Evolutionary conservation across 75 land plant genomes (phyloP), one percentile per base, ranked within the genome.

Genomic region (Pinus albicaulis): DNA sequence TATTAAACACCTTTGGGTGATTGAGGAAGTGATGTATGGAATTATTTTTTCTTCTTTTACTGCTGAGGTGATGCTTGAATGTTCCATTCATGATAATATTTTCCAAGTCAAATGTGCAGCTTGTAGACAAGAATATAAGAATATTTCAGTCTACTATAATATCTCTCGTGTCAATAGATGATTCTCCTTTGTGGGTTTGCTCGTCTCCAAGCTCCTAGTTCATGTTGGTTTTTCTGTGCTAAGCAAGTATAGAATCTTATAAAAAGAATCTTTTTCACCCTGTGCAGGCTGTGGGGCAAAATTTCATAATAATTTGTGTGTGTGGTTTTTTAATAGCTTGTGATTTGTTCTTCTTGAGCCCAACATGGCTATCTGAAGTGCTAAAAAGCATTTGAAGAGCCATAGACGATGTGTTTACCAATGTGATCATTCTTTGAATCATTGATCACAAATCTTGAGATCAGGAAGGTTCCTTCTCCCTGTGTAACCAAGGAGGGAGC

Each of bases 41-140:
- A 48, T 48, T 48, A 48, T 64, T 31, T 7, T 64, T 64, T 66
- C 20, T 11, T 26, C 8, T 23, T 31, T n/a, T 0, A 19, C 44
- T 38, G 44, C 14, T 66, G 48, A 66, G 16, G n/a, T 19, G 22
- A 66, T 66, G 20, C 70, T 38, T 38, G 70, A 28, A 36, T 22
- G 5, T 38, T 66, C 5, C 17, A 17, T 63, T 31, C 23, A 61
- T 61, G 48, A 38, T 68, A 22, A 17, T 41, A 44, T 44, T 68
- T 52, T 68, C 52, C 3, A 68, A 36, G 71, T 68, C 71, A 68
- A 68, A 38, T 68, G 71, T 19, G 71, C 48, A 44, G 71, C 38
- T 7, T 38, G 71, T 68, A 36, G 19, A 38, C 71, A 38, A 68
- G 71, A 19, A 38, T 68, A 28, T 31, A 64, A 19, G 34, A 36